Conservation (phyloP, 495 filamentous ascomycete genomes). For the Amniculicola lignicola region DNA sequence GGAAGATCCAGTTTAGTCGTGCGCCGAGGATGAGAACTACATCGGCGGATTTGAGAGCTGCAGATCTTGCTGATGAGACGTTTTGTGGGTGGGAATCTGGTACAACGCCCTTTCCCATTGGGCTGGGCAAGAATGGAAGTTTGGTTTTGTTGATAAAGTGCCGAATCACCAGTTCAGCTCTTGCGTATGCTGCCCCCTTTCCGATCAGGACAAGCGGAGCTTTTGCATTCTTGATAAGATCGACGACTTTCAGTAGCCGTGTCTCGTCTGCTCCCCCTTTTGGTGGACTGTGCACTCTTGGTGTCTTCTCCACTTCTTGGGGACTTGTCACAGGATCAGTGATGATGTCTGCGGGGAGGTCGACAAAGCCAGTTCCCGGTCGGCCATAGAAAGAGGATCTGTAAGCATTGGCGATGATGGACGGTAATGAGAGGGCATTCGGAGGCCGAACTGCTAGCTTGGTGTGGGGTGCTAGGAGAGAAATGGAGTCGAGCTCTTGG, state of each 20-base stretch:
- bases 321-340: slow-evolving; percentile 36
- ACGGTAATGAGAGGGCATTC: slow-evolving; percentile 50
- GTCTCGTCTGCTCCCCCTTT: slow-evolving; percentile 41
- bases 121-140: slow-evolving; percentile 61
- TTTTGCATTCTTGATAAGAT: slow-evolving; percentile 51
- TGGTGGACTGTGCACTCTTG: slow-evolving; percentile 40
- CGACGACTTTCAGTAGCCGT: slow-evolving; percentile 37
- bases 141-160: slow-evolving; percentile 50
- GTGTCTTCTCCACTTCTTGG: slow-evolving; percentile 8
- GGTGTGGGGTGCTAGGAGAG: slow-evolving; percentile 56
- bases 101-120: slow-evolving; percentile 63
- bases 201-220: slow-evolving; percentile 59
- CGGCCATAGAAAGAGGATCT: slow-evolving; percentile 56
- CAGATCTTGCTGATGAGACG: slow-evolving; percentile 55
- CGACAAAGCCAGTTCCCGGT: slow-evolving; percentile 58
- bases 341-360: slow-evolving; percentile 62
- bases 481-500: slow-evolving; percentile 60
- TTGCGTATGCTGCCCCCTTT: slow-evolving; percentile 61
- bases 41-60: slow-evolving; percentile 56
- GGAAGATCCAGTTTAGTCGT: slow-evolving; percentile 63
- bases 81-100: slow-evolving; percentile 58
- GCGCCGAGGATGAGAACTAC: slow-evolving; percentile 60
- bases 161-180: slow-evolving; percentile 50
- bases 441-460: slow-evolving; percentile 54
- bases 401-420: slow-evolving; percentile 55